phyloP scores from a whole-genome alignment of 768 basidiomycete genomes.

The Sarcodon aspratus region DNA sequence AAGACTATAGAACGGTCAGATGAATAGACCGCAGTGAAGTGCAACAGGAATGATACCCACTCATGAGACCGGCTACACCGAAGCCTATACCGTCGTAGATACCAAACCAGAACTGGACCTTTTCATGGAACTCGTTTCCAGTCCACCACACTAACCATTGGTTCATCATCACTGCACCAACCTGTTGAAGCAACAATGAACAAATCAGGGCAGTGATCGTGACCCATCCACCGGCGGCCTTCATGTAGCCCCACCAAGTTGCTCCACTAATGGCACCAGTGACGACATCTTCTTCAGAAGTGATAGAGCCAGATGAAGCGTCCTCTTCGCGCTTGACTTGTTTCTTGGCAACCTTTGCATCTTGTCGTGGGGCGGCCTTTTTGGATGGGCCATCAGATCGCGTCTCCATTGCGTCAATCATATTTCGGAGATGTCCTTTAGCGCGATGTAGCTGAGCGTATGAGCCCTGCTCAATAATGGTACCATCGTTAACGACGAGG shows the following conservation, averaged over 20 bases:
- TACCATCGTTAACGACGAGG: slow-evolving; percentile 33
- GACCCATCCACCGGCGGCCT: slow-evolving; percentile 14
- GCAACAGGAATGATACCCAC: slow-evolving; percentile 5
- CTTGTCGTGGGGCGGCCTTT: slow-evolving; percentile 1
- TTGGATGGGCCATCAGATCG: neutral
- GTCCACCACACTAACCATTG: slow-evolving; percentile 23
- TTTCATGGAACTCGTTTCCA: slow-evolving; percentile 12
- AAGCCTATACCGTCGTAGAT: slow-evolving; percentile 17
- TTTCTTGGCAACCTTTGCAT: neutral
- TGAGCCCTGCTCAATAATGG: slow-evolving; percentile 31
- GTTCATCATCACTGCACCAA: slow-evolving; percentile 12
- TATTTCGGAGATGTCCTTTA: slow-evolving; percentile 15
- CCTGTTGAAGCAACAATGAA: slow-evolving; percentile 13
- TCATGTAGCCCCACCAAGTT: slow-evolving; percentile 21
- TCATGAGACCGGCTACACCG: slow-evolving; percentile 8
- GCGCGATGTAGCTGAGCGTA: slow-evolving; percentile 25
- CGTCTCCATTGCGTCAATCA: slow-evolving; percentile 12
- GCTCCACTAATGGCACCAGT: slow-evolving; percentile 12
- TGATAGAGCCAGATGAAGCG: slow-evolving; percentile 6
- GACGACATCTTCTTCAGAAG: slow-evolving; percentile 15
- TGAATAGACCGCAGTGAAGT: neutral
- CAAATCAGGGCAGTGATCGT: slow-evolving; percentile 12
- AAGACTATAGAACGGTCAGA: slow-evolving; percentile 8
- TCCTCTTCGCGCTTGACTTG: slow-evolving; percentile 7
- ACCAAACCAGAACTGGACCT: slow-evolving; percentile 16